Evolutionary conservation across 352 stramenopile species (phyloP).

Genomic region (Globisporangium recalcitrans): DNA sequence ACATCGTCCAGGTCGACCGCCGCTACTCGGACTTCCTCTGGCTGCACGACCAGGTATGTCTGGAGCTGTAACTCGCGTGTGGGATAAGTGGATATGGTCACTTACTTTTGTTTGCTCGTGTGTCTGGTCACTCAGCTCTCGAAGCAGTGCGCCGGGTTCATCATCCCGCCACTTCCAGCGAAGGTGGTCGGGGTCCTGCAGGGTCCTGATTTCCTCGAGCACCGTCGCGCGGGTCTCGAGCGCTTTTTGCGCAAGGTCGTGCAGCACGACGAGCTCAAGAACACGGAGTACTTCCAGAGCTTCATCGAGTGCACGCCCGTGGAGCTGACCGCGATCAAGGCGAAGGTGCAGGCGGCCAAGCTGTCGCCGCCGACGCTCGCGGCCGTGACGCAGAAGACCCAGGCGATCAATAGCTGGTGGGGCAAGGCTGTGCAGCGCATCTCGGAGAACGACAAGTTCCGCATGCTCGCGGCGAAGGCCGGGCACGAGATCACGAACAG

Average conservation of each 20-base stretch:
- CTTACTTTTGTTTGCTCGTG: not conserved
- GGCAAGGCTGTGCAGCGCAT: constrained; percentile 78
- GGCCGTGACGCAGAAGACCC: constrained; percentile 54
- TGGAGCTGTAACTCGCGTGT: not conserved
- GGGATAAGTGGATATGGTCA: not conserved
- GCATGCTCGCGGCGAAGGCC: constrained; percentile 48
- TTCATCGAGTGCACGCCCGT: constrained; percentile 77
- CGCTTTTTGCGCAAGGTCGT: constrained; percentile 77
- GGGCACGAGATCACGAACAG: constrained; percentile 35
- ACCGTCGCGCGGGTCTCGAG: constrained; percentile 66
- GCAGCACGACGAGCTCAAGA: constrained; percentile 66
- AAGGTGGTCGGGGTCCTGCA: constrained; percentile 78
- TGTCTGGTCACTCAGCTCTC: constrained; percentile 22
- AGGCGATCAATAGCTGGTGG: constrained; percentile 77
- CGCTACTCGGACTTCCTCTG: constrained; percentile 86
- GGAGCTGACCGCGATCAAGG: constrained; percentile 69
- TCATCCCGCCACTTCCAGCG: constrained; percentile 74
- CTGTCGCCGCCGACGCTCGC: constrained; percentile 28
- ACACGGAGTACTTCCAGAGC: constrained; percentile 59
- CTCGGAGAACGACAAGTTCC: constrained; percentile 74
- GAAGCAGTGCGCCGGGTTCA: constrained; percentile 74
- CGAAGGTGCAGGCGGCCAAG: constrained; percentile 22
- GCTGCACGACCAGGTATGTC: constrained; percentile 56
- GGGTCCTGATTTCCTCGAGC: constrained; percentile 74
- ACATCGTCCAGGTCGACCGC: constrained; percentile 49